Evolutionary conservation across 495 filamentous ascomycete species (phyloP), one percentile per base, ranked within the genome.

Genomic region (Alectoria sarmentosa): DNA sequence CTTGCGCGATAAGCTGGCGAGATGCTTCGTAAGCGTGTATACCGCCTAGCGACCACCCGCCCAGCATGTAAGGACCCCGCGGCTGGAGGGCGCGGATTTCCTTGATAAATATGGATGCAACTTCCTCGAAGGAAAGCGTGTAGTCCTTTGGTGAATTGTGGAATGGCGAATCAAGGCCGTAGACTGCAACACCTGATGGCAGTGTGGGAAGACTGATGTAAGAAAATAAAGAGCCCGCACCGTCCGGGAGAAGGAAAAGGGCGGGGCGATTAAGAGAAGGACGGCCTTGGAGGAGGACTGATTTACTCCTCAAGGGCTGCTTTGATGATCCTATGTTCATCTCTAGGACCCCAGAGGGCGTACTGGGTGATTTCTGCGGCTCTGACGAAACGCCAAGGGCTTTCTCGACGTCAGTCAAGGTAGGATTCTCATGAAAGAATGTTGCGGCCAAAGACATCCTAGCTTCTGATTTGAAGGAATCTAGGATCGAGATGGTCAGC

Each of bases 21-120:
- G 86, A 84, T 30, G 89, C 88, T 72, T 94, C 90, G 71, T 90
- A 96, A 39, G 91, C 91, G 66, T 90, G 86, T 34, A 92, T 89
- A 52, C 92, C 91, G 59, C 91, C 91, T 15, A 90, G 90, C 26
- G 87, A 90, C 91, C 91, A 96, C 19, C 81, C 87, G 52, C 84
- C 84, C 39, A 87, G 76, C 69, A 83, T 78, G 75, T 87, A 87
- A 8, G 84, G 84, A 2, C 90, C 90, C 52, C 85, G 81, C 0
- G 91, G 84, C 76, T 91, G 80, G 52, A 88, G 83, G 65, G 88
- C 82, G 17, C 84, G 87, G 63, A 89, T 88, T 68, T 86, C 79
- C 32, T 83, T 79, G 15, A 87, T 75, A 67, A 84, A 86, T 81
- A 79, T 67, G 83, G 76, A 23, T 79, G 82, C 69, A 81, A 84